These are phyloP conservation scores for Colletotrichum sp. DNA, from an alignment of 2,329 filamentous ascomycete genomes.

Conservation along the genomic window DNA sequence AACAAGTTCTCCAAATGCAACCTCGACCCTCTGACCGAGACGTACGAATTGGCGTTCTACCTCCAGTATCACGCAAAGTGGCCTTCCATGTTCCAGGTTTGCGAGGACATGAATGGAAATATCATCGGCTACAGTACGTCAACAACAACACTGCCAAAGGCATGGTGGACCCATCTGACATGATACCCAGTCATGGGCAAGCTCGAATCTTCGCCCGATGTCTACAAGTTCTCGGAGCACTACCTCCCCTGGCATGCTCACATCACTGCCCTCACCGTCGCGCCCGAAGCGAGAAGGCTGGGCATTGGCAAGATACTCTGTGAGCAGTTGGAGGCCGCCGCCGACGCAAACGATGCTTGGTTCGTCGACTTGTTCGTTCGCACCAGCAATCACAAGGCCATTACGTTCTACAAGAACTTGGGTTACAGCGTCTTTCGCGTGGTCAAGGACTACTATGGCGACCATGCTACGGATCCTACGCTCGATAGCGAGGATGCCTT, in stretches of 20 bases:
- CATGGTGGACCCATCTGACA: slow-evolving; percentile 28
- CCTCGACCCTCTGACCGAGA: slow-evolving; percentile 95
- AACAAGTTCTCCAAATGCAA: slow-evolving; percentile 94
- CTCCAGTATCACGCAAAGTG: slow-evolving; percentile 95
- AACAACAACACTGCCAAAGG: neutral
- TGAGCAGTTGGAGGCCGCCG: slow-evolving; percentile 79
- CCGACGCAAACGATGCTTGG: slow-evolving; percentile 84
- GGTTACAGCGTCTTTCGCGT: slow-evolving; percentile 91
- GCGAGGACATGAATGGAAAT: slow-evolving; percentile 84
- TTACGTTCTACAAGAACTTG: slow-evolving; percentile 87
- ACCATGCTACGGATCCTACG: slow-evolving; percentile 72
- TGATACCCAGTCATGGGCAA: slow-evolving; percentile 87
- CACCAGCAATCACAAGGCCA: slow-evolving; percentile 85
- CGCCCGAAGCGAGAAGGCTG: slow-evolving; percentile 82
- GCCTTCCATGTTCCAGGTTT: slow-evolving; percentile 92
- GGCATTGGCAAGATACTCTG: slow-evolving; percentile 88
- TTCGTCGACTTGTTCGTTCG: slow-evolving; percentile 96
- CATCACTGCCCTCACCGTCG: slow-evolving; percentile 93
- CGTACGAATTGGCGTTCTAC: slow-evolving; percentile 95
- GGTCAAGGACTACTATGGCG: slow-evolving; percentile 92
- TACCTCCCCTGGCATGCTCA: slow-evolving; percentile 99
- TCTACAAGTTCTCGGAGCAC: slow-evolving; percentile 78
- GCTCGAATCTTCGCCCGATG: slow-evolving; percentile 83
- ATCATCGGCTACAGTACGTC: slow-evolving; percentile 91
- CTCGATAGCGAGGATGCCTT: slow-evolving; percentile 82